Percentiles rank a stretch among this genome's conserved stretches.
These are phyloP conservation scores for Toxoplasma gondii DNA, from an alignment of 169 alveolate genomes.

Conservation along the genomic window DNA sequence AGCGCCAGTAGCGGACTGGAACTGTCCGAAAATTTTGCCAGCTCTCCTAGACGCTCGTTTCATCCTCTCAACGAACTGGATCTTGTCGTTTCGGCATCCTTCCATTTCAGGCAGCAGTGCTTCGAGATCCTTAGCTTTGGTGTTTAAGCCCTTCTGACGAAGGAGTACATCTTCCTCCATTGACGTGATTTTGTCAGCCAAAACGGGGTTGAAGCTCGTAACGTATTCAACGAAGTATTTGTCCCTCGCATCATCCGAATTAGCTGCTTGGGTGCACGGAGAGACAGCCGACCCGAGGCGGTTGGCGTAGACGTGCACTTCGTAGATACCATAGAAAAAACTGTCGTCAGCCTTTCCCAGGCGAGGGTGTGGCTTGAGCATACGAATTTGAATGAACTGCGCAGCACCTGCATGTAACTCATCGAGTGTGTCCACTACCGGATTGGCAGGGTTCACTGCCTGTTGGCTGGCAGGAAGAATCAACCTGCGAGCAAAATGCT, in stretches of 20 bases:
- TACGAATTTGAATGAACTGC: constrained; percentile 78
- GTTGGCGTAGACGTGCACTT: constrained; percentile 83
- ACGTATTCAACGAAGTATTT: constrained; percentile 88
- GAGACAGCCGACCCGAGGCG: constrained; percentile 83
- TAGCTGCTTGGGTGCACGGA: constrained; percentile 89
- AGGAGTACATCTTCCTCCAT: constrained; percentile 85
- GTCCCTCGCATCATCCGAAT: constrained; percentile 89
- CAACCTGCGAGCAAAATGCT: background rate
- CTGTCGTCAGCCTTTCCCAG: constrained; percentile 83
- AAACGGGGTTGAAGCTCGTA: constrained; percentile 78
- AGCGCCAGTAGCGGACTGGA: constrained; percentile 65
- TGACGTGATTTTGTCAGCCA: constrained; percentile 78
- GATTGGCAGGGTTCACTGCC: constrained; percentile 79
- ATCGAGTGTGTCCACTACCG: constrained; percentile 79
- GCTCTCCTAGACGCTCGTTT: constrained; percentile 76
- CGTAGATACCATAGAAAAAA: constrained; percentile 87
- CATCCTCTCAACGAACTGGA: constrained; percentile 74
- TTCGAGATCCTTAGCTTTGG: constrained; percentile 79
- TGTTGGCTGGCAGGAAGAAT: constrained; percentile 42
- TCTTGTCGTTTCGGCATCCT: constrained; percentile 79
- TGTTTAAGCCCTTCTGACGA: constrained; percentile 78
- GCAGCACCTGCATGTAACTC: constrained; percentile 79
- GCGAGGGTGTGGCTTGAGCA: constrained; percentile 88
- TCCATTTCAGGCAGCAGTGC: constrained; percentile 80
- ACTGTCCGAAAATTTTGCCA: constrained; percentile 69